phyloP scores from a whole-genome alignment of 2,329 filamentous ascomycete genomes.

The Calonectria honghensis region DNA sequence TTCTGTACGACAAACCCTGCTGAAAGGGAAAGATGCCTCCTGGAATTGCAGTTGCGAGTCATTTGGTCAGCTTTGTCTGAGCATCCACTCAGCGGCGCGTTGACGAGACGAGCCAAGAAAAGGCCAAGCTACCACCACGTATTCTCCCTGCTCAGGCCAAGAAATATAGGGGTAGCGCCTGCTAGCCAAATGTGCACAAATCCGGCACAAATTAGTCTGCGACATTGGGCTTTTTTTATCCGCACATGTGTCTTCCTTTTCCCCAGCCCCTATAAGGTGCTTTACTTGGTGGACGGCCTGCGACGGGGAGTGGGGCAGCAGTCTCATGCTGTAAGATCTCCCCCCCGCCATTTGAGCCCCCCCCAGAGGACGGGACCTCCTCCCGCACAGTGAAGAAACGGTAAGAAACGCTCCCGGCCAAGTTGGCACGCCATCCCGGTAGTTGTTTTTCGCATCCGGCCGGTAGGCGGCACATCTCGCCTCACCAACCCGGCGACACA shows the following conservation, averaged over 20 bases:
- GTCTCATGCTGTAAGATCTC: not conserved
- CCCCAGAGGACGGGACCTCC: not conserved
- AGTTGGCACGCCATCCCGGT: not conserved
- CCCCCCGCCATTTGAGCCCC: not conserved
- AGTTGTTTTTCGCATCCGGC: not conserved
- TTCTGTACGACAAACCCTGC: not conserved
- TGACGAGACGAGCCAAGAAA: constrained; percentile 3
- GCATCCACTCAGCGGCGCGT: not conserved
- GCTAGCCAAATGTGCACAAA: not conserved
- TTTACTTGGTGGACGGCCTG: not conserved
- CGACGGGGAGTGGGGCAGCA: not conserved
- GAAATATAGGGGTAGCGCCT: not conserved
- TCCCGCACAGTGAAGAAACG: constrained; percentile 1
- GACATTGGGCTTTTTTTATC: not conserved
- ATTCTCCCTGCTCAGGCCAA: not conserved
- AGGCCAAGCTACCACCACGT: constrained; percentile 17
- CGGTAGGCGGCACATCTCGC: not conserved
- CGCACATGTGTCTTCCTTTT: not conserved
- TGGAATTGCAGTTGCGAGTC: not conserved
- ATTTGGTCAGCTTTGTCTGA: not conserved
- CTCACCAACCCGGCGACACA: not conserved
- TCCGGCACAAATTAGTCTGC: constrained; percentile 2
- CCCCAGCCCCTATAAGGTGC: not conserved
- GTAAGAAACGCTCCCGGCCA: constrained; percentile 4
- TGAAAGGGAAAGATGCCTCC: not conserved